Conservation (phyloP, 108 stramenopile genomes). For the Nitzschia palea region DNA sequence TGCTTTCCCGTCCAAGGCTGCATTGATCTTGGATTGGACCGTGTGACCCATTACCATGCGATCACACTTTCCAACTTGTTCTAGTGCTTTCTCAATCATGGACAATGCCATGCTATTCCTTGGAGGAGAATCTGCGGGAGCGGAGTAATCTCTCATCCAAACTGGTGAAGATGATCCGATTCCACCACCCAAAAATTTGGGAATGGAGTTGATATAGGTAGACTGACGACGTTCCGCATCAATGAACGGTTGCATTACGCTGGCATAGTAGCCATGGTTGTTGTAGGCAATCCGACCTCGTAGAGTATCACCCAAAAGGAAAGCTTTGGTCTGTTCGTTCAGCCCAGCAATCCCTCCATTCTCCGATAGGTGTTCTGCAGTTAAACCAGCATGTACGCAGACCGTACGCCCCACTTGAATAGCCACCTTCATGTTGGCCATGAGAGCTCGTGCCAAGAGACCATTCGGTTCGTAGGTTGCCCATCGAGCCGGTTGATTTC, state of each 20-base stretch:
- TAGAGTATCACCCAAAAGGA: background rate
- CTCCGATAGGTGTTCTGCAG: constrained; percentile 49
- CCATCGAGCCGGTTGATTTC: constrained; percentile 74
- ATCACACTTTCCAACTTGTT: constrained; percentile 26
- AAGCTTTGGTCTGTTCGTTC: constrained; percentile 49
- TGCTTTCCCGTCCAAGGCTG: constrained; percentile 58
- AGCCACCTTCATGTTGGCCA: constrained; percentile 72
- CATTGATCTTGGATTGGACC: constrained; percentile 68
- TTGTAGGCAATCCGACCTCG: background rate
- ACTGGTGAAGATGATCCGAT: constrained; percentile 55
- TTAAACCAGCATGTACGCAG: constrained; percentile 80
- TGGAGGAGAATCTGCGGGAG: constrained; percentile 53
- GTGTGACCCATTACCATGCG: constrained; percentile 88
- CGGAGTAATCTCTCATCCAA: constrained; percentile 78
- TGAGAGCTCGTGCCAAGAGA: constrained; percentile 39
- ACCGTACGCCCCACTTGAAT: constrained; percentile 69
- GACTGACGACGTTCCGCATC: background rate
- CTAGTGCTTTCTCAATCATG: constrained; percentile 26
- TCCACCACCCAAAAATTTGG: constrained; percentile 63
- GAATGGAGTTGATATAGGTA: constrained; percentile 39
- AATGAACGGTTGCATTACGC: background rate
- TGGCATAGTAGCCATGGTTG: background rate
- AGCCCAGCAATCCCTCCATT: constrained; percentile 57
- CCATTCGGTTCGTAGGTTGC: constrained; percentile 76
- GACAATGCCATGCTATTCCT: constrained; percentile 22